These are phyloP conservation scores for Selaginella tamariscina DNA, from an alignment of 75 land plant genomes.

Conservation along the genomic window DNA sequence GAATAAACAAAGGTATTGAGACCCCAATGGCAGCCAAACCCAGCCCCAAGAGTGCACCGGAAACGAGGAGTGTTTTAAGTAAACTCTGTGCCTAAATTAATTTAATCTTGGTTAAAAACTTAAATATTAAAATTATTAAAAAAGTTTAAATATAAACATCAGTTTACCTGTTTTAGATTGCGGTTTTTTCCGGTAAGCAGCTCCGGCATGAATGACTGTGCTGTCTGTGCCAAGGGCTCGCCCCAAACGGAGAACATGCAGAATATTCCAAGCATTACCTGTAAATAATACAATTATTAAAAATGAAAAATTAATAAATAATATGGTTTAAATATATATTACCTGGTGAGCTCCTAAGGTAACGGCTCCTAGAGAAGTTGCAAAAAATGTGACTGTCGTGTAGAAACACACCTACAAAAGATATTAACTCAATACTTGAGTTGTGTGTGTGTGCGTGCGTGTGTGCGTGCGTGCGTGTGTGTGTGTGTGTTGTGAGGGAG, in stretches of 20 bases:
- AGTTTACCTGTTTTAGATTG: slow-evolving; percentile 52
- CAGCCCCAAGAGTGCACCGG: slow-evolving; percentile 48
- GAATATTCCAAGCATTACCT: slow-evolving; percentile 87
- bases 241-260: slow-evolving; percentile 79
- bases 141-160: background rate
- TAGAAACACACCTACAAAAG: slow-evolving; percentile 62
- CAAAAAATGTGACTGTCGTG: slow-evolving; percentile 55
- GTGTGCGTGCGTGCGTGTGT: background rate
- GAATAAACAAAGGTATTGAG: slow-evolving; percentile 39
- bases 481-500: background rate
- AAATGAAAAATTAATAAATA: background rate
- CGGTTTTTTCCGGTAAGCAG: slow-evolving; percentile 58
- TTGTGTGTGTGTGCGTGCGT: background rate
- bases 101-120: background rate
- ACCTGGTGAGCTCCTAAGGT: slow-evolving; percentile 93
- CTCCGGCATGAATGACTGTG: slow-evolving; percentile 93
- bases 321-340: background rate
- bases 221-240: slow-evolving; percentile 90
- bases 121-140: background rate
- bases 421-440: background rate
- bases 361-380: slow-evolving; percentile 63
- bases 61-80: slow-evolving; percentile 44
- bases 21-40: slow-evolving; percentile 35
- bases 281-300: background rate
- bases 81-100: slow-evolving; percentile 46